phyloP scores from a whole-genome alignment of 2,329 filamentous ascomycete genomes.

The Aspergillus puulaauensis region DNA sequence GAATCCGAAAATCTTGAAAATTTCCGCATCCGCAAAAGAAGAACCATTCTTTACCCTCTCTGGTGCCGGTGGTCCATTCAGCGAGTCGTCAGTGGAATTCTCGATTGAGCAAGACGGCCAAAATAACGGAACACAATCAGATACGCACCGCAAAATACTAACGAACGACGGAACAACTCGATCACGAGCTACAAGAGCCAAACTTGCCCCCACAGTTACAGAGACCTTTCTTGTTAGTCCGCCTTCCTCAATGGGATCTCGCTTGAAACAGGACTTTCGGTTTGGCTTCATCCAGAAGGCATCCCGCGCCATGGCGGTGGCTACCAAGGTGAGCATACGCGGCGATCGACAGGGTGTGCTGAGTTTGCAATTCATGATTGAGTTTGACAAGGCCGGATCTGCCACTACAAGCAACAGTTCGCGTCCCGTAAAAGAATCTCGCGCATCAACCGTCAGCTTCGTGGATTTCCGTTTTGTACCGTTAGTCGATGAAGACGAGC shows the following conservation, averaged over 20 bases:
- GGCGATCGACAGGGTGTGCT: slow-evolving; percentile 87
- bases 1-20: slow-evolving; percentile 69
- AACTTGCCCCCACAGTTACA: slow-evolving; percentile 44
- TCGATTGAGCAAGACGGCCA: slow-evolving; percentile 46
- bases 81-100: slow-evolving; percentile 62
- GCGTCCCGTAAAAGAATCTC: slow-evolving; percentile 19
- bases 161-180: slow-evolving; percentile 38
- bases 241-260: slow-evolving; percentile 57
- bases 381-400: slow-evolving; percentile 64
- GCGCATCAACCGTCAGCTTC: slow-evolving; percentile 40
- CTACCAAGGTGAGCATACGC: slow-evolving; percentile 87
- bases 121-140: slow-evolving; percentile 20
- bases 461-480: slow-evolving; percentile 50
- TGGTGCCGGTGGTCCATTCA: slow-evolving; percentile 59
- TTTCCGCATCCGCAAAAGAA: slow-evolving; percentile 60
- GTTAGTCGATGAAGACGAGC: slow-evolving; percentile 42
- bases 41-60: slow-evolving; percentile 75
- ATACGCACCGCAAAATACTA: slow-evolving; percentile 33
- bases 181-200: slow-evolving; percentile 32
- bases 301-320: slow-evolving; percentile 86
- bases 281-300: slow-evolving; percentile 85
- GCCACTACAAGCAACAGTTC: slow-evolving; percentile 21
- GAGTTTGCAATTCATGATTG: slow-evolving; percentile 94
- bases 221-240: slow-evolving; percentile 56
- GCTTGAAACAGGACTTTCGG: slow-evolving; percentile 76